Evolutionary conservation across 2,329 filamentous ascomycete genomes (phyloP).

Genomic region (Sporothrix luriei): DNA sequence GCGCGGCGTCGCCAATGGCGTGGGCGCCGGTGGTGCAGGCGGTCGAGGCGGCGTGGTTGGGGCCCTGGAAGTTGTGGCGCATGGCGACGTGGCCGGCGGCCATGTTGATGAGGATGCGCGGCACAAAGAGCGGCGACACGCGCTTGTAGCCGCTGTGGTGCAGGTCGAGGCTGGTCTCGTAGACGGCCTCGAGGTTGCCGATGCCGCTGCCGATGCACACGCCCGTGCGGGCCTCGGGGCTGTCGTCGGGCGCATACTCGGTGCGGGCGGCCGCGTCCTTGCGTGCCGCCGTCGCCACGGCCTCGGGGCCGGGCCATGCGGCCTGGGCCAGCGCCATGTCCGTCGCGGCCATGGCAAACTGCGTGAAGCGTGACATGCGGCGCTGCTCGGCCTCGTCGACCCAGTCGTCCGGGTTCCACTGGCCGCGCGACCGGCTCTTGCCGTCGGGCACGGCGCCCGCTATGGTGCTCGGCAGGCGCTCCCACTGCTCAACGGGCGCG

Average conservation of each 20-base stretch:
- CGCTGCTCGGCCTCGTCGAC: slow-evolving; percentile 59
- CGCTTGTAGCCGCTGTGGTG: slow-evolving; percentile 81
- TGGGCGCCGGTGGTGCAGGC: slow-evolving; percentile 96
- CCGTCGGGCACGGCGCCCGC: slow-evolving; percentile 73
- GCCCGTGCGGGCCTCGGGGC: slow-evolving; percentile 75
- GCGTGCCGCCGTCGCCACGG: neutral
- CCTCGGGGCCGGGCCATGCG: slow-evolving; percentile 62
- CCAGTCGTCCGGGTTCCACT: slow-evolving; percentile 60
- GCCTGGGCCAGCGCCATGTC: slow-evolving; percentile 85
- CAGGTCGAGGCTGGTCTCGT: slow-evolving; percentile 77
- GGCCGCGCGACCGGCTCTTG: slow-evolving; percentile 45
- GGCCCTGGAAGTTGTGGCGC: slow-evolving; percentile 83
- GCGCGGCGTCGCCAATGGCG: slow-evolving; percentile 89
- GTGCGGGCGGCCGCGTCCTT: slow-evolving; percentile 5
- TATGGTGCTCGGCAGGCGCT: slow-evolving; percentile 76
- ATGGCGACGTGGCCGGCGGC: slow-evolving; percentile 95
- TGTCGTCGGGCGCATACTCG: slow-evolving; percentile 37
- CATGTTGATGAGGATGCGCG: slow-evolving; percentile 89
- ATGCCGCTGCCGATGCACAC: slow-evolving; percentile 95
- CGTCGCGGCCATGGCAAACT: slow-evolving; percentile 85
- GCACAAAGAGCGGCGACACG: slow-evolving; percentile 91
- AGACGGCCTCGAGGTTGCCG: slow-evolving; percentile 89
- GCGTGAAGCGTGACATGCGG: slow-evolving; percentile 86
- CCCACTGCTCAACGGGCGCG: slow-evolving; percentile 62
- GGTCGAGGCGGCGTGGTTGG: slow-evolving; percentile 89